Evolutionary conservation across 176 grass and related monocot species (phyloP).

Genomic region (Pontederia paniculata): DNA sequence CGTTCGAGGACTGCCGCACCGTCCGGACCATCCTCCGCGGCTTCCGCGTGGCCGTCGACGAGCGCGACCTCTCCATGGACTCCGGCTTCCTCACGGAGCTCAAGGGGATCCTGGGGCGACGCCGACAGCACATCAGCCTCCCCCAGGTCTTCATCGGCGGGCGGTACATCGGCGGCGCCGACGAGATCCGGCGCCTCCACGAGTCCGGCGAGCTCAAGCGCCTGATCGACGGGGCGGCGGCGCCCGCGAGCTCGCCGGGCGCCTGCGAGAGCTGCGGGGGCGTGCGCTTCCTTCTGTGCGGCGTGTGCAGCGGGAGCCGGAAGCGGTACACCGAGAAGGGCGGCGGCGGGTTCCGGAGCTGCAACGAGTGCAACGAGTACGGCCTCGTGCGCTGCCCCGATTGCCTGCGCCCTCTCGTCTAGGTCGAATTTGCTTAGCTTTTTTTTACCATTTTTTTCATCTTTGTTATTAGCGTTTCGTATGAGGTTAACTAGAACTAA

Average conservation of each 20-base stretch:
- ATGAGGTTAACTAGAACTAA: too few species aligned
- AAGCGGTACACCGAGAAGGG: slow-evolving; percentile 68
- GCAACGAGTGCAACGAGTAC: slow-evolving; percentile 73
- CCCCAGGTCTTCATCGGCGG: slow-evolving; percentile 38
- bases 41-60: slow-evolving; percentile 68
- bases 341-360: slow-evolving; percentile 50
- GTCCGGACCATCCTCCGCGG: slow-evolving; percentile 57
- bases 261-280: slow-evolving; percentile 39
- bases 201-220: not conserved
- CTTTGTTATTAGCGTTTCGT: too few species aligned
- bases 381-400: slow-evolving; percentile 57
- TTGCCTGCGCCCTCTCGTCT: slow-evolving; percentile 29
- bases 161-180: slow-evolving; percentile 1
- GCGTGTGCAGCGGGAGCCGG: slow-evolving; percentile 46
- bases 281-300: slow-evolving; percentile 43
- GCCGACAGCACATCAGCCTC: slow-evolving; percentile 15
- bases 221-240: not conserved
- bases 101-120: slow-evolving; percentile 29
- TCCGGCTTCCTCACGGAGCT: slow-evolving; percentile 59
- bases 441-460: too few species aligned
- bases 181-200: slow-evolving; percentile 1
- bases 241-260: not conserved
- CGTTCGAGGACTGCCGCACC: slow-evolving; percentile 54
- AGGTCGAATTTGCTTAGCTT: not conserved
- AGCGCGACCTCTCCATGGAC: slow-evolving; percentile 89